Base-by-base conservation (phyloP, 345 rosid species). In the Euclidium syriacum region DNA sequence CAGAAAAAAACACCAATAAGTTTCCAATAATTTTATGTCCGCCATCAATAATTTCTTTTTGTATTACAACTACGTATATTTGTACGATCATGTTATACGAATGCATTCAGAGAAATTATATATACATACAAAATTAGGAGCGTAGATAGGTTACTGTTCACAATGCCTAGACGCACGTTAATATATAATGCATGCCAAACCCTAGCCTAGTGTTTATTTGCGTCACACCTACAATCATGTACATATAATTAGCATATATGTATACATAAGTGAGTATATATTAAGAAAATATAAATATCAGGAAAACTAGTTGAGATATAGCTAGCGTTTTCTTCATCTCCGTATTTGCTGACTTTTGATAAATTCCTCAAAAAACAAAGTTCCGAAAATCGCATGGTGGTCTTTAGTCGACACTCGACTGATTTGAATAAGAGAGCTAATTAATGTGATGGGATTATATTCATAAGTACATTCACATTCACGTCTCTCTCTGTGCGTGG, bases 291-390 rank as follows among this genome's bases (percentile, higher is more conserved):
- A 9, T 2, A 12, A 30, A 14, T 23, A 3, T 22, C 20, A 49
- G 10, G 50, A 26, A 61, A 68, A 41, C 26, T 51, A 33, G 47
- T 41, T 40, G 53, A 40, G 42, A 32, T 41, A 50, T 66, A 43
- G 34, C 44, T 48, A 59, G 24, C 33, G 40, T 52, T 52, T 48
- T 48, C 51, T 3, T 14, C 39, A 57, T 58, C 58, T 67, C 65
- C 65, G 58, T 67, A 57, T 48, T 67, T 67, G 58, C 58, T 67
- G 65, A 67, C 72, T 67, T 67, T 58, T 67, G 51, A 66, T 36
- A 5, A 19, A 10, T 58, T 40, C 19, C 42, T 17, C 23, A 49
- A 38, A 32, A 22, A 36, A 9, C 32, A 38, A 49, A 27, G 18
- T 48, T 48, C 27, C 16, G 24, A 52, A 26, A 15, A 30, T 48